These are phyloP conservation scores for Pueraria montana DNA, from an alignment of 306 rosid species.

Conservation along the genomic window DNA sequence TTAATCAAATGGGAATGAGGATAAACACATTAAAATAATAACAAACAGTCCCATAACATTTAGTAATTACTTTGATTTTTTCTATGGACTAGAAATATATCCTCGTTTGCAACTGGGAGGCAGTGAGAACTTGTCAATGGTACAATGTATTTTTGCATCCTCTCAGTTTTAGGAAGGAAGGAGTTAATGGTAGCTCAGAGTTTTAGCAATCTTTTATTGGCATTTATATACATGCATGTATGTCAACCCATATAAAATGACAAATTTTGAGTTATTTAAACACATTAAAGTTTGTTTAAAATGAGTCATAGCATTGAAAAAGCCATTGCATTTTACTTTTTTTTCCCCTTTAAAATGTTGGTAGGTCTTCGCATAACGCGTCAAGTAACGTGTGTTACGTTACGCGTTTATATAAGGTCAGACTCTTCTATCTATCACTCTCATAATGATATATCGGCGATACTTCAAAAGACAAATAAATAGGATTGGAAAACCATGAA, in stretches of 20 bases:
- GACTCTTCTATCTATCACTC: constrained; percentile 19
- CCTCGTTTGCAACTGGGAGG: neutral
- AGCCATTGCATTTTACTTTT: neutral
- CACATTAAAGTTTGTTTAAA: neutral
- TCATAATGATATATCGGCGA: constrained; percentile 27
- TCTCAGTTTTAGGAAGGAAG: neutral
- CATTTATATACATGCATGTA: neutral
- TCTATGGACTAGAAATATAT: neutral
- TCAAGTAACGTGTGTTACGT: constrained; percentile 34
- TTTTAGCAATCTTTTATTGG: neutral
- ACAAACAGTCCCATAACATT: neutral
- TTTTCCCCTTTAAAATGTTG: neutral
- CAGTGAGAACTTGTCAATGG: neutral
- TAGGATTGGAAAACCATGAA: constrained; percentile 6
- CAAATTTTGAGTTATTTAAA: neutral
- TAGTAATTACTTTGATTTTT: neutral
- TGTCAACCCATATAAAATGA: neutral
- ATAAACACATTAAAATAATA: neutral
- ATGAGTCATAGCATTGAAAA: neutral
- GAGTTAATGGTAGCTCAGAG: neutral
- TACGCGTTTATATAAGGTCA: constrained; percentile 34
- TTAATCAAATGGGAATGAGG: neutral
- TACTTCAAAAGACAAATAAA: constrained; percentile 25
- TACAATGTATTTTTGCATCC: neutral
- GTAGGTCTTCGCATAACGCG: constrained; percentile 36